Conservation (phyloP, 2,329 filamentous ascomycete genomes). For the Davidsoniella virescens region DNA sequence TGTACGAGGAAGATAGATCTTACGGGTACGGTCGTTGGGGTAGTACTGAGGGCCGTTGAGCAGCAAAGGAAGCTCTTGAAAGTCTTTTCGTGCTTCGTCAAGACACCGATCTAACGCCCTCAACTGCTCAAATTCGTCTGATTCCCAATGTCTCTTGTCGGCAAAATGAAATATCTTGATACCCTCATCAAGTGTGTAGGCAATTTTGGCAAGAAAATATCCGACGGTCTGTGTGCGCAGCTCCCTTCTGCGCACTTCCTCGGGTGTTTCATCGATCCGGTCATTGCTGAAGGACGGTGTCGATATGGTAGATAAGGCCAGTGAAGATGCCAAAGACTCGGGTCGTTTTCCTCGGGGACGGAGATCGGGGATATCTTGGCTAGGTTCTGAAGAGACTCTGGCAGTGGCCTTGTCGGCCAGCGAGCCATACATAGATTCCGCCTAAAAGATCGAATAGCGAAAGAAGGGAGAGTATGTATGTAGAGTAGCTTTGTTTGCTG, state of each 20-base stretch:
- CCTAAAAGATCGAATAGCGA: no score
- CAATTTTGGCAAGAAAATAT: slow-evolving; percentile 40
- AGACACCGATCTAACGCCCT: slow-evolving; percentile 37
- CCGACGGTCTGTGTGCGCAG: slow-evolving; percentile 37
- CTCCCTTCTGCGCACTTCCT: slow-evolving; percentile 14
- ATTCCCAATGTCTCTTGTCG: slow-evolving; percentile 42
- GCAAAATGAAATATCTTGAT: slow-evolving; percentile 38
- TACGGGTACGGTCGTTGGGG: slow-evolving; percentile 28
- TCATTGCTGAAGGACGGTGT: background rate
- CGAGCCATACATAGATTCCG: slow-evolving; percentile 10
- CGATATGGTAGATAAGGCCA: background rate
- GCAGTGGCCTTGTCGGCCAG: slow-evolving; percentile 7
- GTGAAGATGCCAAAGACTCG: slow-evolving; percentile 6
- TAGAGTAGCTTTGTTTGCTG: no score
- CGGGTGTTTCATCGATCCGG: slow-evolving; percentile 4
- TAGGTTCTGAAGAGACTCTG: background rate
- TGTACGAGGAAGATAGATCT: background rate
- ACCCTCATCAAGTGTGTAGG: slow-evolving; percentile 34
- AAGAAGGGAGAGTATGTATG: no score
- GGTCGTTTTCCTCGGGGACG: slow-evolving; percentile 12
- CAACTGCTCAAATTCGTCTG: slow-evolving; percentile 43
- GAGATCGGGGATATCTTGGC: background rate
- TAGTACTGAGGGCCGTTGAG: slow-evolving; percentile 42
- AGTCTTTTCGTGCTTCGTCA: slow-evolving; percentile 43
- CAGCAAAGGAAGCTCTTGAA: slow-evolving; percentile 38